Conservation (phyloP, 306 rosid genomes). For the Nissolia schottii region DNA sequence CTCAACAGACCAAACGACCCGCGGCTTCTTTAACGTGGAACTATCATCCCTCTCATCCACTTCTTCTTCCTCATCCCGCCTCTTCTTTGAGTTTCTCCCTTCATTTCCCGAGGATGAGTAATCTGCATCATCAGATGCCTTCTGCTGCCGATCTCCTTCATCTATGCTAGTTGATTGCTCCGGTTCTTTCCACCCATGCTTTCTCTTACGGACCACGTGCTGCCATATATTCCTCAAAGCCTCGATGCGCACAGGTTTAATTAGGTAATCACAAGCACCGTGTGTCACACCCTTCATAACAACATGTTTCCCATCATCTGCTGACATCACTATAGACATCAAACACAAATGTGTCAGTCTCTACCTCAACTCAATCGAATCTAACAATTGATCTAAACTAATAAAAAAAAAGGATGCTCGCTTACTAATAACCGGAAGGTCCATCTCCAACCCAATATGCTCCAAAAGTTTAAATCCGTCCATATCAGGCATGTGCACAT, state of each 20-base stretch:
- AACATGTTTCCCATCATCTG: conserved; percentile 78
- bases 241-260: conserved; percentile 89
- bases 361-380: conserved; percentile 7
- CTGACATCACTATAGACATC: conserved; percentile 84
- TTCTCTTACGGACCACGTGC: conserved; percentile 90
- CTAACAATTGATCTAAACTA: background rate
- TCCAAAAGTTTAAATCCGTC: conserved; percentile 94
- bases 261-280: conserved; percentile 95
- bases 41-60: conserved; percentile 80
- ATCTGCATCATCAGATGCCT: conserved; percentile 66
- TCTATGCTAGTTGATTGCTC: conserved; percentile 75
- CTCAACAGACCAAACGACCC: conserved; percentile 99
- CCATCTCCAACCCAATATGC: conserved; percentile 93
- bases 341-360: background rate
- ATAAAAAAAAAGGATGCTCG: conserved; percentile 23
- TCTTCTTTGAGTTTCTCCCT: conserved; percentile 67
- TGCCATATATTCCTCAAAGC: conserved; percentile 98
- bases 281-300: conserved; percentile 98
- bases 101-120: conserved; percentile 92
- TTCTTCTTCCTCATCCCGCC: conserved; percentile 88
- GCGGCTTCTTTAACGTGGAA: conserved; percentile 80
- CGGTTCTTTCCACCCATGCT: conserved; percentile 63
- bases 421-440: conserved; percentile 97
- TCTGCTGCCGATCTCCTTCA: conserved; percentile 77
- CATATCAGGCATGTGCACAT: conserved; percentile 99